Conservation (phyloP, 345 rosid genomes). For the Garcia nutans region DNA sequence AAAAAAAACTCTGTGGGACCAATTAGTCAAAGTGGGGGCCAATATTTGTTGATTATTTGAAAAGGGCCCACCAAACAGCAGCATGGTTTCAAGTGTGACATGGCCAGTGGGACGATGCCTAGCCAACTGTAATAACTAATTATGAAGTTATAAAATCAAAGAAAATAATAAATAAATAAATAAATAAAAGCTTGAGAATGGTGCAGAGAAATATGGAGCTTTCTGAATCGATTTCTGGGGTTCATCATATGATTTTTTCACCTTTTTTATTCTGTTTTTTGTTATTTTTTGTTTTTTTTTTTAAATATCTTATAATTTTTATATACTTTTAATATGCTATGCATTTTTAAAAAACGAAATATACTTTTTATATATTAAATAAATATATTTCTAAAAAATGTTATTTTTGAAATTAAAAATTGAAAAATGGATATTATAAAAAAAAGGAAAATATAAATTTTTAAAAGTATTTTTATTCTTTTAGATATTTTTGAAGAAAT, state of each 20-base stretch:
- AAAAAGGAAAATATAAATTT: too few species aligned
- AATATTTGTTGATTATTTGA: neutral
- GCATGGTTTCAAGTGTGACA: constrained; percentile 1
- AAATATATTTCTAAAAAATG: too few species aligned
- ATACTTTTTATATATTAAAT: too few species aligned
- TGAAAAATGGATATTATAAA: too few species aligned
- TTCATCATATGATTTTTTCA: constrained; percentile 10
- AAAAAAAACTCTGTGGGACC: neutral
- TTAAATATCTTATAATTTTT: too few species aligned
- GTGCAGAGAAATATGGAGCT: constrained; percentile 20
- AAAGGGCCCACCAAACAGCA: neutral
- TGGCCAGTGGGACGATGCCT: constrained; percentile 17
- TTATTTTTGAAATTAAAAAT: too few species aligned
- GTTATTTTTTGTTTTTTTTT: neutral
- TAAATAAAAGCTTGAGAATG: neutral
- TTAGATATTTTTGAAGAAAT: too few species aligned
- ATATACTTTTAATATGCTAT: too few species aligned
- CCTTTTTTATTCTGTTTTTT: constrained; percentile 22
- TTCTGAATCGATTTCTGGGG: constrained; percentile 18
- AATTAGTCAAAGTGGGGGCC: constrained; percentile 12
- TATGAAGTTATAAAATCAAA: neutral
- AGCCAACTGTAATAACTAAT: constrained; percentile 10
- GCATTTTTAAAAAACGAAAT: too few species aligned
- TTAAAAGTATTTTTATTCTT: too few species aligned
- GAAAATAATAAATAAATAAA: neutral